phyloP scores from a whole-genome alignment of 371 early-diverging fungal species.

The Rhizopus sp. region DNA sequence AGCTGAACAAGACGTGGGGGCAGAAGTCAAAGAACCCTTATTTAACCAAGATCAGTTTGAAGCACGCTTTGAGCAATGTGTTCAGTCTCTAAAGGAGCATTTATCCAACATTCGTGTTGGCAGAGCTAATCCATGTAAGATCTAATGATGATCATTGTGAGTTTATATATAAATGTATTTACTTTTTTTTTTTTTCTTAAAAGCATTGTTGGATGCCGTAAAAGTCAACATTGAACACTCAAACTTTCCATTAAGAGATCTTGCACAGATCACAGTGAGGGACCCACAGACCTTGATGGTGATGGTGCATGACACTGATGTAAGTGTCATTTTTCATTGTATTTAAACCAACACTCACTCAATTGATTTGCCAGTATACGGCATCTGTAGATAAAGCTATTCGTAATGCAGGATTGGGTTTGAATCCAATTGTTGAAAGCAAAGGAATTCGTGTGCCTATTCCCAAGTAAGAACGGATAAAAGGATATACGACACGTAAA shows the following conservation, averaged over 20 bases:
- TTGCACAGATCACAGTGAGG: slow-evolving; percentile 84
- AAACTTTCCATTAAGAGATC: slow-evolving; percentile 61
- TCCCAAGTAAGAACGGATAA: slow-evolving; percentile 67
- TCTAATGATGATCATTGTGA: background rate
- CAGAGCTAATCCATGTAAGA: slow-evolving; percentile 74
- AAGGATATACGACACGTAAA: background rate
- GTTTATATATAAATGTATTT: background rate
- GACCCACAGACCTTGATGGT: slow-evolving; percentile 88
- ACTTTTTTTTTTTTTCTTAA: background rate
- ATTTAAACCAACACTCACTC: background rate
- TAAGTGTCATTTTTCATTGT: slow-evolving; percentile 24
- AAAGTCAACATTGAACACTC: slow-evolving; percentile 62
- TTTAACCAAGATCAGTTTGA: slow-evolving; percentile 49
- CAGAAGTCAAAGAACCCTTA: slow-evolving; percentile 18
- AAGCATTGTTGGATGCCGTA: slow-evolving; percentile 77
- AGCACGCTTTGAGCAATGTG: slow-evolving; percentile 46
- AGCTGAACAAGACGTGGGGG: slow-evolving; percentile 24
- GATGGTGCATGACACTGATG: slow-evolving; percentile 76
- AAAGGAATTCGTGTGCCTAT: slow-evolving; percentile 80
- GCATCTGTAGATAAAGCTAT: slow-evolving; percentile 81
- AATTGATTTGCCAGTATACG: slow-evolving; percentile 48
- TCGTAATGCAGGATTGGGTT: slow-evolving; percentile 76
- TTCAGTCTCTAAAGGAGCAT: slow-evolving; percentile 63
- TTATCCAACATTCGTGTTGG: slow-evolving; percentile 70
- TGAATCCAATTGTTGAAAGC: slow-evolving; percentile 79